phyloP scores from a whole-genome alignment of 805 yeast genomes.

The Cyberlindnera maritima region DNA sequence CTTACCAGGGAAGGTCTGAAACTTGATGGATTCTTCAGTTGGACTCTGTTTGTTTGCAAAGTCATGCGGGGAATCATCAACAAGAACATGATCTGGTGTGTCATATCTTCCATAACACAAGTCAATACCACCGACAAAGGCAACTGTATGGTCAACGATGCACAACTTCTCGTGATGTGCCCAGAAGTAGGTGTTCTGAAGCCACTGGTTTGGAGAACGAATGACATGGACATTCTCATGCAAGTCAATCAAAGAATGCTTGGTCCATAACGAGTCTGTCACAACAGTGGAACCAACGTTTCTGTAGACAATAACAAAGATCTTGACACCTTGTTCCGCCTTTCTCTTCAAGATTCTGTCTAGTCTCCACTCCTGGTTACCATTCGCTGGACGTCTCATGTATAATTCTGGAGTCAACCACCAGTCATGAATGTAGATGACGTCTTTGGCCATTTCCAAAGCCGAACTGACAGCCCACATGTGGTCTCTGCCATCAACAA shows the following conservation, averaged over 20 bases:
- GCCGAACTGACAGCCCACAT: conserved; percentile 96
- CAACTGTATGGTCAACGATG: conserved; percentile 81
- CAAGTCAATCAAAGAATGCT: conserved; percentile 83
- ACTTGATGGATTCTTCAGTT: conserved; percentile 41
- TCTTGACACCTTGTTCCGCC: conserved; percentile 93
- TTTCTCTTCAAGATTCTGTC: conserved; percentile 85
- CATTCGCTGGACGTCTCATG: conserved; percentile 89
- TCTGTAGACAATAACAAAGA: conserved; percentile 86
- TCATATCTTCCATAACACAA: conserved; percentile 94
- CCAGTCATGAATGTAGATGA: conserved; percentile 95
- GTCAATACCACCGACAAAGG: conserved; percentile 94
- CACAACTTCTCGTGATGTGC: conserved; percentile 97
- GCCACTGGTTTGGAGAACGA: conserved; percentile 92
- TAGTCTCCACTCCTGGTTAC: conserved; percentile 90
- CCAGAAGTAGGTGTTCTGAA: conserved; percentile 94
- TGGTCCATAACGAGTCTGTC: conserved; percentile 91
- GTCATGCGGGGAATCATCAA: conserved; percentile 59
- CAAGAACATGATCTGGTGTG: conserved; percentile 90
- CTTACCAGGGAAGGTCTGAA: conserved; percentile 86
- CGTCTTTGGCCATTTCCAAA: conserved; percentile 88
- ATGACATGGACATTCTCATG: conserved; percentile 86
- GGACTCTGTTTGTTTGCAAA: conserved; percentile 31
- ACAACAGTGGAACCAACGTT: conserved; percentile 93
- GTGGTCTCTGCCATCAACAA: conserved; percentile 95
- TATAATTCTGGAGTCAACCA: conserved; percentile 96